These are phyloP conservation scores for Aspergillus sojae DNA, from an alignment of 2,329 filamentous ascomycete genomes.

Conservation along the genomic window DNA sequence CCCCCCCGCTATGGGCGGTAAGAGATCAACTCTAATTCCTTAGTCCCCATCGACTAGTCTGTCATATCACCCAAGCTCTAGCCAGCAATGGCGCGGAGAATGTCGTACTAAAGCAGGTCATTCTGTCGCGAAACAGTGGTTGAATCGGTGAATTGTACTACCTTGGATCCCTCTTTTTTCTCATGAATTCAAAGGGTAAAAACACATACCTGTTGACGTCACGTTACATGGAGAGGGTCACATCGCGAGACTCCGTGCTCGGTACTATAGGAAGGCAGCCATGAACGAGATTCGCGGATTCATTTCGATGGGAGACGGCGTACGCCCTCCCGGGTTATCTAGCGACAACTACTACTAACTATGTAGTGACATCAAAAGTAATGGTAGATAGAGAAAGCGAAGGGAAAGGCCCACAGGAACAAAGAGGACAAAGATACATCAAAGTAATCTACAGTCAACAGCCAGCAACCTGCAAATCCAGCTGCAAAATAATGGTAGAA, in stretches of 20 bases:
- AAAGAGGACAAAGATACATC: slow-evolving; percentile 2
- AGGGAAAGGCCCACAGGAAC: neutral
- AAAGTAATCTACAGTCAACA: slow-evolving; percentile 7
- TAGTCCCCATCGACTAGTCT: neutral
- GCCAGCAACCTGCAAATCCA: neutral
- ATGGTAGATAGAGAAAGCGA: neutral
- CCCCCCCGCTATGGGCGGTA: too few relatives aligned
- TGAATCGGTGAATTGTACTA: neutral
- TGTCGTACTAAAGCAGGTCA: neutral
- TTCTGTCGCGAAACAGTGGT: neutral
- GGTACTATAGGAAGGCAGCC: neutral
- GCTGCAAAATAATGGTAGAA: neutral
- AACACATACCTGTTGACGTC: neutral
- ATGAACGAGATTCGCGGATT: neutral
- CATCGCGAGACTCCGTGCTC: neutral
- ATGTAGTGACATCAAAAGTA: neutral
- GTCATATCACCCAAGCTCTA: neutral
- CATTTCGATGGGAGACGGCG: neutral
- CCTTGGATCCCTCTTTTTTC: neutral
- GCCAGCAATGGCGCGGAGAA: neutral
- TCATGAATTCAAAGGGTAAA: too few relatives aligned
- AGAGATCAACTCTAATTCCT: neutral
- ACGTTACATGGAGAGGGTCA: neutral
- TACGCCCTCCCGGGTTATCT: neutral
- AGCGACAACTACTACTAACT: neutral